Base-by-base conservation (phyloP, 2,329 filamentous ascomycete species). In the Sporothrix brasiliensis region DNA sequence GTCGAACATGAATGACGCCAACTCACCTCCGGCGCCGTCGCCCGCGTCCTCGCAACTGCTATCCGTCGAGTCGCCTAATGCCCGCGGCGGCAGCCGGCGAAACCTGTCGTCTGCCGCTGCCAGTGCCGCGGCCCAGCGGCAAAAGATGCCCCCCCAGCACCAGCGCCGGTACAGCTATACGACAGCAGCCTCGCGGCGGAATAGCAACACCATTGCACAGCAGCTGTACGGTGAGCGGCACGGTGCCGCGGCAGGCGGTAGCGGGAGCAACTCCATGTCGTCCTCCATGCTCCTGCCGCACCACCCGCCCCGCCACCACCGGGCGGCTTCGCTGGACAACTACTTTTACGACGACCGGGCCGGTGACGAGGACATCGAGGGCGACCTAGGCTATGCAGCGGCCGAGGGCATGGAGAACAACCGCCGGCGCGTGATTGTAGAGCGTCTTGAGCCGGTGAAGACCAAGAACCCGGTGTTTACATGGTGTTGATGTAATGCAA, bases 401-500 rank as follows among this genome's bases (percentile, higher is more conserved):
- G 95, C 95, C 0, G 92, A 94, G 79, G 95, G 93, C 34, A 93
- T 97, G 88, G 95, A 98, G 80, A 92, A 92, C 14, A 92, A 93
- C 76, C 89, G 91, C 78, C 88, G 94, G 76, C 97, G 95, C 80
- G 95, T 99, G 63, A 98, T 99, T 83, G 94, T 99, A 63, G 95
- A 99, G 84, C 86, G 95, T 73, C 82, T 99, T 71, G 95, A 99
- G 83, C 92, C 94, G 72, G 95, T 99, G 73, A 98, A 98, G 85
- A 92, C 90, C 78, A 91, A 91, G 79, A 96, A 97, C 78, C 95
- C 95, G 1, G 93, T 99, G 44, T 99, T 99, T 80, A 97, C 92
- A 58, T 99, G 95, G 92, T 99, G 95, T 83, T 98, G 83, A 83
- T 70, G 19, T 4, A 27, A 4, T 56, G 54, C 16, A n/a, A 14